Base-by-base conservation (phyloP, 2,329 filamentous ascomycete species). In the Penicillium capsulatum region DNA sequence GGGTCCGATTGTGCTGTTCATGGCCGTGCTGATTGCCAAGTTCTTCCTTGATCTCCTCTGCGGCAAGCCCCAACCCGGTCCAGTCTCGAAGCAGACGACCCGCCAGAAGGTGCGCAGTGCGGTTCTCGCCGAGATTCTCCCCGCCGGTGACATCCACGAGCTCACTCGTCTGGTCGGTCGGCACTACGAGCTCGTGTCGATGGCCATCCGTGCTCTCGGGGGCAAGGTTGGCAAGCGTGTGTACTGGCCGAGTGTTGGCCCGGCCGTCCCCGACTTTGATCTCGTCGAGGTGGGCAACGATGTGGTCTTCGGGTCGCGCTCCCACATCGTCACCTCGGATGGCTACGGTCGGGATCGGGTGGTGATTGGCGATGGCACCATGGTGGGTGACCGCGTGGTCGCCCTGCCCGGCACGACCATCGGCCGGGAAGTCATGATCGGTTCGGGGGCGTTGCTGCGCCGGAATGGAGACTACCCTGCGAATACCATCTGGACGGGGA, bases 221-320 rank as follows among this genome's bases (percentile, higher is more conserved):
- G 72, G 68, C 11, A 50, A 50, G 10, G 65, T 77, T 28, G 76
- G 76, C 16, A 66, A 68, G 51, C 67, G 71, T 3, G 70, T 79
- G 0, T 79, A 79, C 55, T 79, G 76, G 76, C 76, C 75, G 3
- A 75, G 75, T 7, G 76, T 72, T 11, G 75, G 75, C 0, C 76
- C 75, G 1, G 61, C 59, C 2, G 70, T 78, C 24, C 67, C 72
- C 11, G 73, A 79, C 46, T 79, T 77, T 45, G 72, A 77, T 44
- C 60, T 79, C 1, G 51, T 79, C 8, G 69, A 79, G 16, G 65
- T 79, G 44, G 76, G 76, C 7, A 70, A 78, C 40, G 72, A 79
- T 54, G 75, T 79, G n/a, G 74, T 79, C 7, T 79, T 80, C 45
- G 76, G 76, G 0, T 78, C 75, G 9, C 68, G 75, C 2, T 71